These are phyloP conservation scores for Dicorynia guianensis DNA, from an alignment of 306 rosid species.

Conservation along the genomic window DNA sequence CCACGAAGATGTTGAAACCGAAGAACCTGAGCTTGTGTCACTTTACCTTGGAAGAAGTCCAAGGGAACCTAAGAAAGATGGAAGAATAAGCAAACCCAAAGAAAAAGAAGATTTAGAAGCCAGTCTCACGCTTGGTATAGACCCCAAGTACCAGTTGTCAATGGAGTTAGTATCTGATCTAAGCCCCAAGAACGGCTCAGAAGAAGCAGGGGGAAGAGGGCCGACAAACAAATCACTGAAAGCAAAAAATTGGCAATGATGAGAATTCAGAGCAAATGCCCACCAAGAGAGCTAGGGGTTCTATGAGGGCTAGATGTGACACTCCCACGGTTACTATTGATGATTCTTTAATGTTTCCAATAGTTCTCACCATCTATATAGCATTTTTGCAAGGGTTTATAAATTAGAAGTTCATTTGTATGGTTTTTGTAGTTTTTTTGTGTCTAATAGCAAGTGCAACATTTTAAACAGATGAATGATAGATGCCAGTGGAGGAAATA, in stretches of 20 bases:
- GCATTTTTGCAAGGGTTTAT: neutral
- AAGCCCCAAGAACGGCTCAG: conserved; percentile 55
- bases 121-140: conserved; percentile 60
- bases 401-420: neutral
- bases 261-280: conserved; percentile 57
- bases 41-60: conserved; percentile 71
- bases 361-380: neutral
- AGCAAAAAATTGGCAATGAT: conserved; percentile 42
- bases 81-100: conserved; percentile 33
- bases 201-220: conserved; percentile 50
- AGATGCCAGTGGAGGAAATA: conserved; percentile 92
- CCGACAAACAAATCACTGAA: conserved; percentile 41
- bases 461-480: conserved; percentile 64
- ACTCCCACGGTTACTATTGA: conserved; percentile 66
- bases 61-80: conserved; percentile 41
- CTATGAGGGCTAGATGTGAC: conserved; percentile 78
- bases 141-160: conserved; percentile 44
- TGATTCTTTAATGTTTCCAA: neutral
- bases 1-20: conserved; percentile 40
- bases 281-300: conserved; percentile 76
- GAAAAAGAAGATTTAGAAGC: conserved; percentile 49
- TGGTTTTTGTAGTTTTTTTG: neutral
- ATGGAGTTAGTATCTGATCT: conserved; percentile 43
- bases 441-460: neutral
- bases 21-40: conserved; percentile 61